phyloP scores from a whole-genome alignment of 192 early-diverging fungal species.

The Coemansia sp. region DNA sequence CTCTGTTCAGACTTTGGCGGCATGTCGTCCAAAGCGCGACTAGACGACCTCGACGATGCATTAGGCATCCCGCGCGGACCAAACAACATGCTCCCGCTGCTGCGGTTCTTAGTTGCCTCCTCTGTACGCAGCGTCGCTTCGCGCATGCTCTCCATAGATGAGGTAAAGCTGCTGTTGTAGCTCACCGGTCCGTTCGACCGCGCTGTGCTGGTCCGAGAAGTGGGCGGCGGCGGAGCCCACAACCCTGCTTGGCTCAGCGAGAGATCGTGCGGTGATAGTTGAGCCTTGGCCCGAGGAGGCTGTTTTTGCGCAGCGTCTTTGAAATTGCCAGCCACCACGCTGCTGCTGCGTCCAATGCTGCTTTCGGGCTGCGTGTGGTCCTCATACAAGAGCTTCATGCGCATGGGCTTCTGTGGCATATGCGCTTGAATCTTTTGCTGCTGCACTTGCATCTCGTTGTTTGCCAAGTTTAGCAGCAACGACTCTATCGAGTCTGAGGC shows the following conservation, averaged over 20 bases:
- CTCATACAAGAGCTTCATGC: slow-evolving; percentile 53
- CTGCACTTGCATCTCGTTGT: slow-evolving; percentile 54
- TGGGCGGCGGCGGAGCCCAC: slow-evolving; percentile 21
- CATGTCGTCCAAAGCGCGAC: slow-evolving; percentile 21
- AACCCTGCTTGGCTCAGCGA: slow-evolving; percentile 33
- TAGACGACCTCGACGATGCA: slow-evolving; percentile 23
- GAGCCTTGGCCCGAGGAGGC: background rate
- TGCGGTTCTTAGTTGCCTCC: slow-evolving; percentile 18
- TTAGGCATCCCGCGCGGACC: slow-evolving; percentile 49
- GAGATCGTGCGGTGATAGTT: slow-evolving; percentile 3
- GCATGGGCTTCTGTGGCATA: slow-evolving; percentile 43
- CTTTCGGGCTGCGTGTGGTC: slow-evolving; percentile 37
- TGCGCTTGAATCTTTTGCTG: slow-evolving; percentile 51
- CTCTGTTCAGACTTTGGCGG: slow-evolving; percentile 13
- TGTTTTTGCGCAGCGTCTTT: background rate
- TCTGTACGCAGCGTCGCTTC: slow-evolving; percentile 36
- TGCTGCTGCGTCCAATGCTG: slow-evolving; percentile 18
- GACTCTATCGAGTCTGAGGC: slow-evolving; percentile 47
- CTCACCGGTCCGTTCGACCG: background rate
- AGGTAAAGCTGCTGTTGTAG: slow-evolving; percentile 35
- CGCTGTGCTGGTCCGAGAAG: slow-evolving; percentile 10
- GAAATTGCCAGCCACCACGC: slow-evolving; percentile 10
- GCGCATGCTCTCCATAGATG: slow-evolving; percentile 52
- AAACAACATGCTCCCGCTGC: slow-evolving; percentile 50
- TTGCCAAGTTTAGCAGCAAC: slow-evolving; percentile 43